phyloP scores from a whole-genome alignment of 2,329 filamentous ascomycete species.

The Cordyceps militaris region DNA sequence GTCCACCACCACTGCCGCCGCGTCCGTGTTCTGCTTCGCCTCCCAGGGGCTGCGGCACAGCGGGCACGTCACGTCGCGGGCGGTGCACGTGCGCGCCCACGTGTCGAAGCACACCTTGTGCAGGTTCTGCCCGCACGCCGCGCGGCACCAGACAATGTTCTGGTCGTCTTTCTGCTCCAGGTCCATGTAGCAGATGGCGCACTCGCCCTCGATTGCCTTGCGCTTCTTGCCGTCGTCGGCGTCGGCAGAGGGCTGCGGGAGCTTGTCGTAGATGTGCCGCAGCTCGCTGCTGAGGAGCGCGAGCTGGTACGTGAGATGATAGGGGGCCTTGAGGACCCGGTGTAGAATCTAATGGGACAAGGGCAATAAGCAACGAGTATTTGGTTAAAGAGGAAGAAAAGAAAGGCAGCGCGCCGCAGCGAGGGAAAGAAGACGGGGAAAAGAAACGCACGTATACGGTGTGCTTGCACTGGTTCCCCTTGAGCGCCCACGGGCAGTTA shows the following conservation, averaged over 20 bases:
- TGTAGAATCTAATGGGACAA: conserved; percentile 41
- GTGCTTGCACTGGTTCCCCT: conserved; percentile 59
- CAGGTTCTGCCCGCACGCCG: conserved; percentile 48
- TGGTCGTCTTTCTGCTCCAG: conserved; percentile 31
- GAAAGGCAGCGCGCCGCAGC: too few species aligned
- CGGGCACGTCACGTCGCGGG: conserved; percentile 50
- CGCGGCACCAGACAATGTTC: conserved; percentile 42
- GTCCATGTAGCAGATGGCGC: conserved; percentile 50
- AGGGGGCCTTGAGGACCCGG: conserved; percentile 50
- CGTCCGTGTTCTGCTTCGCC: conserved; percentile 30
- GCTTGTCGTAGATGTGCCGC: conserved; percentile 47
- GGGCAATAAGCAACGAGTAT: neutral
- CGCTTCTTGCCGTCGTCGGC: conserved; percentile 30
- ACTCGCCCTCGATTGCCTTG: conserved; percentile 46
- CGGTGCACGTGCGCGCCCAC: conserved; percentile 42
- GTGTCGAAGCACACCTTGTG: conserved; percentile 47
- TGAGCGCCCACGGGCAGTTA: conserved; percentile 46
- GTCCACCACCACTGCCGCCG: conserved; percentile 38
- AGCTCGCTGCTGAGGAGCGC: conserved; percentile 54
- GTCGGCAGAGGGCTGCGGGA: conserved; percentile 38
- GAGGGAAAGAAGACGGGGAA: too few species aligned
- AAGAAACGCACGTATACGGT: conserved; percentile 44
- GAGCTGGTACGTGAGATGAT: conserved; percentile 52
- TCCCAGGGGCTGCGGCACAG: conserved; percentile 54
- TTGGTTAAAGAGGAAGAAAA: neutral